phyloP scores from a whole-genome alignment of 2,329 filamentous ascomycete genomes.

The Hawksworthiomyces lignivorus region DNA sequence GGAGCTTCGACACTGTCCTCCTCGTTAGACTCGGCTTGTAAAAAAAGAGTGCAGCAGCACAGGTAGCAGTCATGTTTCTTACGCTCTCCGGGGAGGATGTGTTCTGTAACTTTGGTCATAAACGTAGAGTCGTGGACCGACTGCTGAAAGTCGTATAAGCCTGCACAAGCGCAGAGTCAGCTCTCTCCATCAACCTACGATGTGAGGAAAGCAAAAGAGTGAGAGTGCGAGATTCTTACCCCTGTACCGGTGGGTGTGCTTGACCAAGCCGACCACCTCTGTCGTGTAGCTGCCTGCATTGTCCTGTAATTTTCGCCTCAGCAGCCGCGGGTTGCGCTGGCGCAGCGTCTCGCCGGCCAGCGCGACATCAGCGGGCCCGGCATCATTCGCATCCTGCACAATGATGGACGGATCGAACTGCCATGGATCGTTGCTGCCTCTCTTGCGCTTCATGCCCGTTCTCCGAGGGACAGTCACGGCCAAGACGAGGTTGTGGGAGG shows the following conservation, averaged over 20 bases:
- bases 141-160: slow-evolving; percentile 80
- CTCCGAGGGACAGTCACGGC: slow-evolving; percentile 80
- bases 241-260: slow-evolving; percentile 79
- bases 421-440: slow-evolving; percentile 62
- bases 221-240: slow-evolving; percentile 32
- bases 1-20: slow-evolving; percentile 39
- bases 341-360: slow-evolving; percentile 5
- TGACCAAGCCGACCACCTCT: slow-evolving; percentile 64
- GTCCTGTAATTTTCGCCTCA: slow-evolving; percentile 61
- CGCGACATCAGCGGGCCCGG: too few relatives aligned
- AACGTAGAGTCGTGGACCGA: slow-evolving; percentile 61
- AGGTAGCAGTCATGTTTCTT: too few relatives aligned
- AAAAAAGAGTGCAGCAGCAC: slow-evolving; percentile 8
- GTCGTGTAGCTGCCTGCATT: slow-evolving; percentile 60
- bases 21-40: not conserved
- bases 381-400: too few relatives aligned
- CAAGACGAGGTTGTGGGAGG: slow-evolving; percentile 76
- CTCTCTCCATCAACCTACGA: not conserved
- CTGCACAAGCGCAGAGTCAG: too few relatives aligned
- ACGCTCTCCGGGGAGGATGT: slow-evolving; percentile 67
- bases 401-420: slow-evolving; percentile 30
- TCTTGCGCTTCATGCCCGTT: slow-evolving; percentile 79
- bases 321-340: slow-evolving; percentile 41
- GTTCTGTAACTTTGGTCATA: slow-evolving; percentile 61
- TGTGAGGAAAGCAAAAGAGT: not conserved